Conservation (phyloP, 208 protist genomes). For the Tetramitus jugosus region DNA sequence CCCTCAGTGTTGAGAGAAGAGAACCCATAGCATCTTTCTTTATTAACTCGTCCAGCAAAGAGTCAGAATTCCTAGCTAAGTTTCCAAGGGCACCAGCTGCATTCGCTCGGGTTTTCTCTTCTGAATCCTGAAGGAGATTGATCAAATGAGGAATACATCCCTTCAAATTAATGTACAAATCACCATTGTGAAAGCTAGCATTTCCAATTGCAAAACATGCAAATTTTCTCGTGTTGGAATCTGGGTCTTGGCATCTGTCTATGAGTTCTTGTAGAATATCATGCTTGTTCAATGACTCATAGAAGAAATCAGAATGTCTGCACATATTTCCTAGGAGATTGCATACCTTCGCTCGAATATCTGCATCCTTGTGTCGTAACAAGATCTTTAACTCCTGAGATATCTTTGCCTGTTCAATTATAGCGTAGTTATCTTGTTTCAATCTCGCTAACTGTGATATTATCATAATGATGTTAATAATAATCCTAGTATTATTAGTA, state of each 20-base stretch:
- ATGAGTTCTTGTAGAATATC: slow-evolving; percentile 62
- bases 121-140: slow-evolving; percentile 55
- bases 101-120: slow-evolving; percentile 86
- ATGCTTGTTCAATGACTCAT: slow-evolving; percentile 59
- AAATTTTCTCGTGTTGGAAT: slow-evolving; percentile 77
- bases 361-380: slow-evolving; percentile 56
- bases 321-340: slow-evolving; percentile 86
- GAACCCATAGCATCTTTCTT: slow-evolving; percentile 58
- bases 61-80: slow-evolving; percentile 75
- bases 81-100: slow-evolving; percentile 84
- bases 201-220: slow-evolving; percentile 89
- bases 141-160: slow-evolving; percentile 63
- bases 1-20: slow-evolving; percentile 61
- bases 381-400: slow-evolving; percentile 56
- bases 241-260: slow-evolving; percentile 61
- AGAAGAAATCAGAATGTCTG: slow-evolving; percentile 82
- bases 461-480: slow-evolving; percentile 73
- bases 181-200: slow-evolving; percentile 76
- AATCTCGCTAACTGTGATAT: slow-evolving; percentile 75
- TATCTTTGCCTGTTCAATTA: slow-evolving; percentile 65
- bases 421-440: slow-evolving; percentile 67
- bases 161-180: slow-evolving; percentile 64
- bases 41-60: slow-evolving; percentile 53
- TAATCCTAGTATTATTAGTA: slow-evolving; percentile 54
- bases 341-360: slow-evolving; percentile 76